Base-by-base conservation (phyloP, 23 red algal species). In the Agarophyton chilense region DNA sequence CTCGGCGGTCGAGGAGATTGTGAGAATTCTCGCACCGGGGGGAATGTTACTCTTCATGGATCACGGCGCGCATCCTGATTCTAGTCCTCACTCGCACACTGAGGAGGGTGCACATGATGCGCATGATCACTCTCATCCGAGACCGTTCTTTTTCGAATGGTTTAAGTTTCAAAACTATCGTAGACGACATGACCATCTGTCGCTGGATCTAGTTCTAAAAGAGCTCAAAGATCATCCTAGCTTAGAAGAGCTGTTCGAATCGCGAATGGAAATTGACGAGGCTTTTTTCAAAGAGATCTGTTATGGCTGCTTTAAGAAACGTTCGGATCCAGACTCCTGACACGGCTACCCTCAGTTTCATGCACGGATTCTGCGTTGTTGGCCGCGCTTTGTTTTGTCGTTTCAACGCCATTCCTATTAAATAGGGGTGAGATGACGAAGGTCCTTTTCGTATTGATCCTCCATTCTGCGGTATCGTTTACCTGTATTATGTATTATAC, bases 41-140 rank as follows among this genome's bases (percentile, higher is more conserved):
- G 88, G 88, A 22, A 43, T 51, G 52, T n/a, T 91, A 32, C 24
- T 80, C 22, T 54, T 91, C 22, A 87, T 87, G 43, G 82, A 87
- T 36, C 82, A 87, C 31, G 82, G 82, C 14, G 82, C 66, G 3
- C 82, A 87, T 43, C 13, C n/a, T 0, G 24, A 28, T 55, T 33
- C 61, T 24, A 14, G 34, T 55, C 28, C 19, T 36, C 64, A 74
- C 46, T 3, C 12, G 9, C 41, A 74, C 31, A 42, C 0, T 49
- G 19, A 68, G 4, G 80, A 25, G 33, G 32, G 43, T 14, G 57
- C 52, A 14, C 62, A 86, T 28, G 66, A 18, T 2, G 45, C 1
- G 2, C 3, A 31, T 8, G 60, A 32, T 22, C 52, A 75, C 13
- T 1, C 62, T 8, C 55, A 53, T 0, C 60, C 62, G 46, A 33